Evolutionary conservation across 768 basidiomycete genomes (phyloP), one percentile per base, ranked within the genome.

Genomic region (Artomyces pyxidatus): DNA sequence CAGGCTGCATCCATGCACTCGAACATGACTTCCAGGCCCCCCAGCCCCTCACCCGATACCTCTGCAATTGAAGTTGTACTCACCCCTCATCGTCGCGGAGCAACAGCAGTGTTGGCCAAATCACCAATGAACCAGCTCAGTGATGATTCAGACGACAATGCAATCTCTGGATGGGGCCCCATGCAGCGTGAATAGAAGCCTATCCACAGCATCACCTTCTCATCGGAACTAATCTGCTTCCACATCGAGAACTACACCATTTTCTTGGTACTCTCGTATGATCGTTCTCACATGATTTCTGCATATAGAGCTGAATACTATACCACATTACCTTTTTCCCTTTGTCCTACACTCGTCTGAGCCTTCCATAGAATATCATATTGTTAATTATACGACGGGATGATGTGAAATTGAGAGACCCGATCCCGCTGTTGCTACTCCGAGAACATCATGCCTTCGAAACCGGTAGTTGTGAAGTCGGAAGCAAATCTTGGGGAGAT

Each of bases 401-500:
- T 16, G 16, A 32, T 32, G 30, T 32, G 30, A 16, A 32, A 32
- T 16, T 16, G 8, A 8, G 30, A 32, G 8, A 32, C 30, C 30
- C 30, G 8, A 16, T 32, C 30, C 9, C 30, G 30, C 30, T 32
- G 8, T 8, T 16, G 30, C 30, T 32, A 16, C 30, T 32, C 30
- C 30, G 16, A 32, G 30, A 32, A 32, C 16, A 32, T 8, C 30
- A 32, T 32, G 16, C 16, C 30, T 32, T 16, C 30, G 16, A 32
- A 32, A 16, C 0, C 62, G 60, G 3, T 76, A 22, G 54, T 78
- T 71, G 50, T 61, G 55, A 3, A 70, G 50, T 1, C 65, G 61
- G 2, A 67, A 27, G 50, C 62, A 65, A 6, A 57, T 60, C 58
- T 73, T 71, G 1, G 76, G 52, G 2, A 77, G 58, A 38, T 69